Evolutionary conservation across 2,329 filamentous ascomycete species (phyloP).

Genomic region (Fusarium veterinarium): DNA sequence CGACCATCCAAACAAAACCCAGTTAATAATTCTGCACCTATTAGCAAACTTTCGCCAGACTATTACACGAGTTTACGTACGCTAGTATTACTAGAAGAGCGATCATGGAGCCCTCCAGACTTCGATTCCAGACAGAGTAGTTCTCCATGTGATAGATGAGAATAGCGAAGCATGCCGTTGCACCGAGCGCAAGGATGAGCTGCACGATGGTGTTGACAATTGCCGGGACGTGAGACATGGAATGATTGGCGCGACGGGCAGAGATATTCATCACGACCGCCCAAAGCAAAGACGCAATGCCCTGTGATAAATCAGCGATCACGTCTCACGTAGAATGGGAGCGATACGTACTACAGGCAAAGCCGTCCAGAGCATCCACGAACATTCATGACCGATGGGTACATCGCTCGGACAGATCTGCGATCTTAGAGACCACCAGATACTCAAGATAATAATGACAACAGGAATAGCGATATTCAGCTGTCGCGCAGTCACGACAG

Average conservation of each 20-base stretch:
- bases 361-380: conserved; percentile 41
- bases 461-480: conserved; percentile 45
- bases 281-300: conserved; percentile 35
- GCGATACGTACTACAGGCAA: conserved; percentile 36
- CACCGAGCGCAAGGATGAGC: conserved; percentile 38
- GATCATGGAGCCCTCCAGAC: conserved; percentile 36
- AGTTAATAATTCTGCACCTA: conserved; percentile 32
- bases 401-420: conserved; percentile 35
- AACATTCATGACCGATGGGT: conserved; percentile 29
- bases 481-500: conserved; percentile 28
- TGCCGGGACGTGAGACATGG: conserved; percentile 35
- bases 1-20: conserved; percentile 34
- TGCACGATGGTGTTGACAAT: conserved; percentile 32
- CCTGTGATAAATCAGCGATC: conserved; percentile 1
- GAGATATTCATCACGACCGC: conserved; percentile 39
- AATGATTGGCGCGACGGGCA: conserved; percentile 27
- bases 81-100: conserved; percentile 41
- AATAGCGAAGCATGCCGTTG: conserved; percentile 38
- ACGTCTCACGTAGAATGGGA: not conserved
- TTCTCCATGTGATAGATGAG: conserved; percentile 36
- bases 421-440: conserved; percentile 51
- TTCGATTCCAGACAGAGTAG: conserved; percentile 28
- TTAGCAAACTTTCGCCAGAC: not conserved
- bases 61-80: conserved; percentile 8
- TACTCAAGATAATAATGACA: conserved; percentile 54